These are phyloP conservation scores for Tetracentron sinense DNA, from an alignment of 164 flowering plant genomes.

Conservation along the genomic window DNA sequence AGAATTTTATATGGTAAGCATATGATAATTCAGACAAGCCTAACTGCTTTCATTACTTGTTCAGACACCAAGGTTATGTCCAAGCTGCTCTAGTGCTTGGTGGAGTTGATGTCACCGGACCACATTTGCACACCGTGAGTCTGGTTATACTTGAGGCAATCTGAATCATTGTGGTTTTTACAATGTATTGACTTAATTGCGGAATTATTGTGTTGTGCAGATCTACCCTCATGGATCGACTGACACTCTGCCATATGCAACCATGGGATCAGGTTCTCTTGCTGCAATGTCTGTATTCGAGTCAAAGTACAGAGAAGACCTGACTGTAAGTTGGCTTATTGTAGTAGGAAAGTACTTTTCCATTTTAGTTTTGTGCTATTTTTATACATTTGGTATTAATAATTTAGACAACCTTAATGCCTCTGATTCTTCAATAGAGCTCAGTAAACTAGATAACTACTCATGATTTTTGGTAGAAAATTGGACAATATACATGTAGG, in stretches of 20 bases:
- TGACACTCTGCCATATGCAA: constrained; percentile 91
- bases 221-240: constrained; percentile 99
- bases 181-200: not conserved
- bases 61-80: constrained; percentile 89
- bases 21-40: not conserved
- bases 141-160: constrained; percentile 7
- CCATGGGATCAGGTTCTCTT: constrained; percentile 97
- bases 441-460: too few relatives aligned
- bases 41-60: constrained; percentile 5
- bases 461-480: too few relatives aligned
- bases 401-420: too few relatives aligned
- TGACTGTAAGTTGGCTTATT: constrained; percentile 57
- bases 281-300: constrained; percentile 97
- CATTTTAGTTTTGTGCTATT: not conserved
- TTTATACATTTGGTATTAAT: too few relatives aligned
- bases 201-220: constrained; percentile 33
- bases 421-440: too few relatives aligned
- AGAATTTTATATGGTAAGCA: not conserved
- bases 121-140: constrained; percentile 94
- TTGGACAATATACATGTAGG: too few relatives aligned
- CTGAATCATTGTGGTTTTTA: not conserved
- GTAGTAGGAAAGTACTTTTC: constrained; percentile 1
- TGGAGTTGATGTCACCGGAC: constrained; percentile 97
- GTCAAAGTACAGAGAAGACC: constrained; percentile 75
- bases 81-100: constrained; percentile 96